Evolutionary conservation across 179 eudicot species (phyloP), one percentile per base, ranked within the genome.

Genomic region (Sideroxylon spinosum): DNA sequence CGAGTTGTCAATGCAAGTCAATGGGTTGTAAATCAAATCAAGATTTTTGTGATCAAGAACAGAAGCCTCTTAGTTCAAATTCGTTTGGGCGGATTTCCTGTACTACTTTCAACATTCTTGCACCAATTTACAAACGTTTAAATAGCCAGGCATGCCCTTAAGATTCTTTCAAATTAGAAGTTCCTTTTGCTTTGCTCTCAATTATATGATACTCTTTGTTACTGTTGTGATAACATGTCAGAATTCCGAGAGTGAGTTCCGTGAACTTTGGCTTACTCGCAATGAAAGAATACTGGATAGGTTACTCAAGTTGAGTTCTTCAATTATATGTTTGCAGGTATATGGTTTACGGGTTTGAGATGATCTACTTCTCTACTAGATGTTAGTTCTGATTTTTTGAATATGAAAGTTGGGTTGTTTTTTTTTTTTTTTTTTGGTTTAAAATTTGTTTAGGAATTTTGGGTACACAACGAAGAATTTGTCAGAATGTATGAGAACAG

Each of bases 251-350:
- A 90, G 89, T 70, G 90, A 87, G 75, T 83, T 81, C 70, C 82
- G 85, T 60, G 82, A 82, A 59, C 78, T 81, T 76, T 90, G 93
- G 93, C 81, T 86, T 69, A 67, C 76, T 14, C 84, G 93, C 78
- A 90, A 90, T 70, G 83, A 86, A 32, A 86, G 90, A 73, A 90
- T 90, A 76, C 81, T 90, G 84, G 89, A 90, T 81, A 83, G 87
- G 87, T 81, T 90, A 79, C 82, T 88, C 53, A 80, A 84, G 76
- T 86, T 88, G 63, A 82, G 86, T 79, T 89, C 93, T 72, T 86
- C 93, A 68, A 87, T 90, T 69, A 89, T 90, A 57, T 90, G 93
- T 83, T 88, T 90, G 77, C 93, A 90, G 88, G 93, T 89, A 72
- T 32, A 57, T 19, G 7, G 5, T 56, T 78, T 71, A 25, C 11